Base-by-base conservation (phyloP, 805 yeast genomes). In the Jamesozyma rosinii region DNA sequence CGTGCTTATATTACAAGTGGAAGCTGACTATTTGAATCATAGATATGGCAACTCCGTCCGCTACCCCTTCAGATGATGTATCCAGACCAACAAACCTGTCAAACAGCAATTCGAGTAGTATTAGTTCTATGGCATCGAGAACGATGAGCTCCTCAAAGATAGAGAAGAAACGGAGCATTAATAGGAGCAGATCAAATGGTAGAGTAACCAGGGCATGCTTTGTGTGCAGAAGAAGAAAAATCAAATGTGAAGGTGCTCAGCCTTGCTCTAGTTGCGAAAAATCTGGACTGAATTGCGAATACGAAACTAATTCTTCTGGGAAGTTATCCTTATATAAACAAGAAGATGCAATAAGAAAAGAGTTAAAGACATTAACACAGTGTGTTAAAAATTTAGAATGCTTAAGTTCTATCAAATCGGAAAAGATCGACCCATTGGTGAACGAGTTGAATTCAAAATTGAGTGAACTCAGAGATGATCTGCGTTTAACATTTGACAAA, bases 211-310 rank as follows among this genome's bases (percentile, higher is more conserved):
- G 67, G 47, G 83, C 82, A 1, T 77, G 83, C 49, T 75, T 71
- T 42, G 62, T 77, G 19, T 77, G 83, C 55, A 64, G 77, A 44
- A 59, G 64, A 31, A 77, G 73, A 46, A 76, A 77, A 56, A 73
- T 74, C 45, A 77, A 77, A 50, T 77, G 83, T 54, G 68, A 76
- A 40, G 81, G 81, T 4, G 62, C 66, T 14, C 49, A 49, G 35
- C 82, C 82, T 9, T 77, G 83, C 47, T 45, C 48, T 4, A 66
- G 70, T 5, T 77, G 83, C 55, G 45, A 42, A 8, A 20, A 44
- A 14, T 45, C 53, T 30, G 37, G 37, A 26, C 21, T 49, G 27
- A 40, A 35, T 35, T 51, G 54, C 34, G 18, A 24, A 11, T 41
- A 41, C 30, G 29, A 20, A 18, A 26, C 26, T n/a, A n/a, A 11